A percentile compares a stretch with the other conserved stretches of the same genome.
phyloP scores from a whole-genome alignment of 805 yeast genomes.

The Lipomyces starkeyi region DNA sequence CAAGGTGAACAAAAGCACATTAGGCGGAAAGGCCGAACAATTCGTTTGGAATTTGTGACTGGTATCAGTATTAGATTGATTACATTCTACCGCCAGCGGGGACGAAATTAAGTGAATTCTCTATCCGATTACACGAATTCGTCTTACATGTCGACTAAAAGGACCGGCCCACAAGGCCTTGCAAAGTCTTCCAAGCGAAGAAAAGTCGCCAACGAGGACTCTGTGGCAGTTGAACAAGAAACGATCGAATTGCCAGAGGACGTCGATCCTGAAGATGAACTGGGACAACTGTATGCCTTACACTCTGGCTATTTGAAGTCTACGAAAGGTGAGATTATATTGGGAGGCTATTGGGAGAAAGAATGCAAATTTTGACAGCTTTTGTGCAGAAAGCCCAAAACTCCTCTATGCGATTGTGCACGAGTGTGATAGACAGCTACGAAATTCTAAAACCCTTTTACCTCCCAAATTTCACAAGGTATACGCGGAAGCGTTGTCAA shows the following conservation, averaged over 20 bases:
- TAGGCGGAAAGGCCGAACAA: neutral
- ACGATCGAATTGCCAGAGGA: slow-evolving; percentile 73
- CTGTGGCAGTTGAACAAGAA: slow-evolving; percentile 45
- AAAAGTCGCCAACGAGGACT: slow-evolving; percentile 21
- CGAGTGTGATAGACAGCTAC: slow-evolving; percentile 81
- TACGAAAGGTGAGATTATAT: slow-evolving; percentile 53
- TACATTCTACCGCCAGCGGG: neutral
- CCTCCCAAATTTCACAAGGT: slow-evolving; percentile 64
- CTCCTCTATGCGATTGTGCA: slow-evolving; percentile 77
- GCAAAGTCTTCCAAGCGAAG: slow-evolving; percentile 33
- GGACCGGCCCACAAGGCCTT: slow-evolving; percentile 33
- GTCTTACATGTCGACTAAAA: slow-evolving; percentile 35
- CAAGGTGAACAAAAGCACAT: too few relatives aligned
- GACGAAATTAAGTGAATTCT: neutral
- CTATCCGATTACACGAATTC: neutral
- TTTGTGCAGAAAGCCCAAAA: slow-evolving; percentile 35
- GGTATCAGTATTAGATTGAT: neutral
- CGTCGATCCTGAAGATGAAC: slow-evolving; percentile 75
- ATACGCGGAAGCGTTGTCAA: slow-evolving; percentile 66
- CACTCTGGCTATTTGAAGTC: slow-evolving; percentile 68
- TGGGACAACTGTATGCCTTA: slow-evolving; percentile 75
- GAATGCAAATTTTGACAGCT: neutral
- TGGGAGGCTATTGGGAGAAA: neutral
- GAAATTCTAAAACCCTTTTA: slow-evolving; percentile 41
- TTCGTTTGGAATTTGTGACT: neutral